Conservation (phyloP, 2,329 filamentous ascomycete species). For the Apiospora koreana region DNA sequence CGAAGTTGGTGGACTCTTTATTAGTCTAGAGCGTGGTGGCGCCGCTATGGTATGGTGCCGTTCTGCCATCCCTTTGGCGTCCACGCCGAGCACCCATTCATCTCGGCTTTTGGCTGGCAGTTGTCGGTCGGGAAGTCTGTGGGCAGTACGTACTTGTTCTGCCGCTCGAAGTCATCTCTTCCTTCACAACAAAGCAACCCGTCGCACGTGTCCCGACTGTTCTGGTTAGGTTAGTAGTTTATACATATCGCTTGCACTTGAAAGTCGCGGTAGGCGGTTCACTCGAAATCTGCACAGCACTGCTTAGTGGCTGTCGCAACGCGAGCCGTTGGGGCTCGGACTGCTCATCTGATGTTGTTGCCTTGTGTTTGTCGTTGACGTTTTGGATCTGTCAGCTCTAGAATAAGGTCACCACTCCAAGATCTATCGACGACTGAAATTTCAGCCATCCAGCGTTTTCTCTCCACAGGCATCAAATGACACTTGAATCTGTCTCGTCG, state of each 20-base stretch:
- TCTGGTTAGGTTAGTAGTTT: not conserved
- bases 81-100: constrained; percentile 19
- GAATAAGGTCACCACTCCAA: not conserved
- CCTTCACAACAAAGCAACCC: too few relatives aligned
- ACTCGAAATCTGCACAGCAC: not conserved
- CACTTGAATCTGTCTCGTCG: constrained; percentile 1
- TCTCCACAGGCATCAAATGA: constrained; percentile 1
- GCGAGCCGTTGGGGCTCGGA: not conserved
- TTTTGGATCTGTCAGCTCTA: not conserved
- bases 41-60: constrained; percentile 19
- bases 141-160: not conserved
- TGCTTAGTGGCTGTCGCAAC: not conserved
- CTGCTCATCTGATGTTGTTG: not conserved
- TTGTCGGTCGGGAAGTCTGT: not conserved
- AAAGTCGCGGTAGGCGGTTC: not conserved
- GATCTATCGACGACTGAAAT: not conserved
- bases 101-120: constrained; percentile 5
- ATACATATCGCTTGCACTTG: not conserved
- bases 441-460: not conserved
- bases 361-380: not conserved
- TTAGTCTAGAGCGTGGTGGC: not conserved
- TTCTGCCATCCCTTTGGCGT: constrained; percentile 24
- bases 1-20: not conserved
- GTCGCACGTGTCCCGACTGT: constrained; percentile 2
- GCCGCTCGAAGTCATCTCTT: not conserved